Base-by-base conservation (phyloP, 495 filamentous ascomycete species). In the Aspergillus asperescens region DNA sequence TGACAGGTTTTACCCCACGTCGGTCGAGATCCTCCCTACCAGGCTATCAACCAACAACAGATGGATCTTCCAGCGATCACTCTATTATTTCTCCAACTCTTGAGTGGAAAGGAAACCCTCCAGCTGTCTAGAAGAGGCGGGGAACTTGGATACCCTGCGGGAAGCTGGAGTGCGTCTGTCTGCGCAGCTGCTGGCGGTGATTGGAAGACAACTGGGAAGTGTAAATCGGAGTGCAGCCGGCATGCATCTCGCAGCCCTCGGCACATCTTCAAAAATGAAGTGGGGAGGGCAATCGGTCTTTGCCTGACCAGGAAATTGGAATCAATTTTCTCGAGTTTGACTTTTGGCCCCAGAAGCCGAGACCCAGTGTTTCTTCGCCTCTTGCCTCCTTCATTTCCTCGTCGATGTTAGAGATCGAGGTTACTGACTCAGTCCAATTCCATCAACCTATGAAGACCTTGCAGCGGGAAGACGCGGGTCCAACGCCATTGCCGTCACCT, bases 401-500 rank as follows among this genome's bases (percentile, higher is more conserved):
- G 15, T 32, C 25, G 27, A 32, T 29, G 25, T 20, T 35, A 23
- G 10, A 35, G 55, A 57, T 52, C 44, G 43, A 38, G 40, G 19
- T 28, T 22, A 38, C 43, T 56, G 42, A 52, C 41, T 49, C 45
- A 31, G 22, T 38, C 22, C 18, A 29, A 20, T 27, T 22, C 19
- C 10, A 50, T 1, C 15, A 49, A 38, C 43, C 29, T 16, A 22
- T 38, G 42, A 52, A 48, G 49, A 45, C 59, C 59, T 56, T 61
- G 59, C 59, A 61, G 59, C 55, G 59, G 58, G 50, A 61, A 51
- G 47, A 48, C 43, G 51, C 56, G 56, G 52, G 44, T 48, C 25
- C 52, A 43, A 37, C 52, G 52, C 55, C 55, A 50, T 55, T 55
- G 44, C 58, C 51, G 39, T 57, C 52, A 49, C 31, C 28, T 41